Conservation (phyloP, 331 rosid species). For the Malus hybrid region DNA sequence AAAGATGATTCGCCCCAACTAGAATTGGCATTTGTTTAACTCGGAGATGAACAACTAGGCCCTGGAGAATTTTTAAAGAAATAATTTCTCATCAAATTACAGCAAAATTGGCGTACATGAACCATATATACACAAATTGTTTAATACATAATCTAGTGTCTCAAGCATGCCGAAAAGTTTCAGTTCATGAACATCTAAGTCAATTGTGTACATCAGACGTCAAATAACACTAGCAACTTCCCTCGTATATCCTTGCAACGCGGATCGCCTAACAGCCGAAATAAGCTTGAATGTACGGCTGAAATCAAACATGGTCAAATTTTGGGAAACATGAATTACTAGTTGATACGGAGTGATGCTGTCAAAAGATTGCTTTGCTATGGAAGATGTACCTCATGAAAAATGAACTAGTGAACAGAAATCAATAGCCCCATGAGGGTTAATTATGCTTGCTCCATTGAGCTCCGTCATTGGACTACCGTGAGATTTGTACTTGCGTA, state of each 20-base stretch:
- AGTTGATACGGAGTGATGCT: background rate
- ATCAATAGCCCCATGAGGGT: constrained; percentile 4
- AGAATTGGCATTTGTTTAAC: too few species aligned
- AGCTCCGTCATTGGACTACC: constrained; percentile 12
- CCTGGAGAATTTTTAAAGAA: background rate
- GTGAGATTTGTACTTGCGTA: constrained; percentile 22
- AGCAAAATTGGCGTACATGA: background rate
- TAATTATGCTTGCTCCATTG: constrained; percentile 6
- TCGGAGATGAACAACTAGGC: too few species aligned
- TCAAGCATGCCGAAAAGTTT: background rate
- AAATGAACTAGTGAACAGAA: constrained; percentile 7
- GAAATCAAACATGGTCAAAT: background rate
- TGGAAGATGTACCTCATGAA: constrained; percentile 14
- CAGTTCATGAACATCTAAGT: background rate
- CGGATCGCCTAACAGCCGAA: background rate
- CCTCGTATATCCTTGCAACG: background rate
- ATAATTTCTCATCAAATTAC: too few species aligned
- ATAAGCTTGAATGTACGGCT: background rate
- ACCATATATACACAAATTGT: background rate
- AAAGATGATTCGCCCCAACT: background rate
- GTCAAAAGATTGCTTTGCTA: background rate
- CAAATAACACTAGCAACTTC: background rate
- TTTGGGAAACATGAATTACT: background rate
- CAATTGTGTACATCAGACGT: background rate
- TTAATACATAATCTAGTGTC: background rate